A percentile compares a stretch with the other conserved stretches of the same genome.
Conservation (phyloP, 768 basidiomycete species). For the Hemileccinum rubropunctum region DNA sequence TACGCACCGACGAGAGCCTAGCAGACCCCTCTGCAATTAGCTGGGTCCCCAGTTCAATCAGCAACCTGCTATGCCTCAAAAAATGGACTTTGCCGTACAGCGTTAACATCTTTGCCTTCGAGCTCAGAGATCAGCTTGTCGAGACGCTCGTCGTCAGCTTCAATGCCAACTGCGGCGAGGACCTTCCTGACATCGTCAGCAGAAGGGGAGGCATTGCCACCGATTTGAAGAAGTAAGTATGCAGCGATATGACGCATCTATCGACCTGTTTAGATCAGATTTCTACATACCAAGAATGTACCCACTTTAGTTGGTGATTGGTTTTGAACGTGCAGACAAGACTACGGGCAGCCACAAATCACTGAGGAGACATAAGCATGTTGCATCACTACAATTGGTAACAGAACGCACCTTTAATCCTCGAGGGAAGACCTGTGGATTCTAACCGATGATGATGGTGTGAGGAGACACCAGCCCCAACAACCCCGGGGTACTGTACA, state of each 20-base stretch:
- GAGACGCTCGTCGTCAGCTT: constrained; percentile 80
- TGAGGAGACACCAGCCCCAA: constrained; percentile 5
- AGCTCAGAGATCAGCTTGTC: constrained; percentile 86
- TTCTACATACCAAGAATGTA: constrained; percentile 1
- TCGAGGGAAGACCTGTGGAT: constrained; percentile 89
- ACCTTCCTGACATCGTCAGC: constrained; percentile 87
- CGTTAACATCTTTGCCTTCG: constrained; percentile 82
- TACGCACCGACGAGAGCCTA: constrained; percentile 90
- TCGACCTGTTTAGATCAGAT: background rate
- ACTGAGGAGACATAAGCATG: constrained; percentile 39
- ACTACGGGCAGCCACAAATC: constrained; percentile 90
- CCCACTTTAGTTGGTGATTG: constrained; percentile 44
- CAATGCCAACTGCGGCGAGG: constrained; percentile 82
- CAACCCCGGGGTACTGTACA: constrained; percentile 49
- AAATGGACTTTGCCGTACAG: constrained; percentile 44
- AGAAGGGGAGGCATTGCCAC: constrained; percentile 86
- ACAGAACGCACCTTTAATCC: constrained; percentile 69
- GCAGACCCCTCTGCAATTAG: constrained; percentile 89
- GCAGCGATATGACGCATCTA: constrained; percentile 94
- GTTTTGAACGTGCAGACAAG: constrained; percentile 31
- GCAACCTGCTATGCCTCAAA: background rate
- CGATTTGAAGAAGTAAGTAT: constrained; percentile 94
- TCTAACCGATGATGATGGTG: constrained; percentile 67
- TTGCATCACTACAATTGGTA: background rate
- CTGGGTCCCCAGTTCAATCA: constrained; percentile 34